Evolutionary conservation across 768 basidiomycete species (phyloP), one percentile per base, ranked within the genome.

Genomic region (Cyclocybe cylindracea): DNA sequence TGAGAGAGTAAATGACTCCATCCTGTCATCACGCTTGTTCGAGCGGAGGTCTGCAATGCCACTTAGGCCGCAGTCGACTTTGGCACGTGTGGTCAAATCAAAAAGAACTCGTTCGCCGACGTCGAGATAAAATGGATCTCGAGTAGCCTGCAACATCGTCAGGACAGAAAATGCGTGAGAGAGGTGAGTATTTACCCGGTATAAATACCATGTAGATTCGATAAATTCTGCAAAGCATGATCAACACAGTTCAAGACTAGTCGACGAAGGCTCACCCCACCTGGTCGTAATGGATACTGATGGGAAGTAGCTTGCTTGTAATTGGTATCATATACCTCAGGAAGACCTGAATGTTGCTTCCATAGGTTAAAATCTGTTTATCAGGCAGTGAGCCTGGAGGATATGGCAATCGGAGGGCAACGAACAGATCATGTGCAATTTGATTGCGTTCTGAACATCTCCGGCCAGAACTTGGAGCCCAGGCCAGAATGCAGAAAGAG

Each of bases 401-500:
- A 40, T 54, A 33, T 29, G 11, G 14, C 46, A 35, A 42, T 38
- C 36, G 34, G 13, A 38, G n/a, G 1, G 24, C 24, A 24, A 61
- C 86, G 61, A 57, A 92, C 92, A 97, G 43, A 86, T 80, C 61
- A 96, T 69, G 70, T 98, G 96, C n/a, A 89, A 79, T 61, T 91
- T 91, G 60, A 97, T 91, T 13, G 95, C 96, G 66, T 82, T 93
- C 65, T 91, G 85, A 34, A 97, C 65, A 71, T 97, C 91, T 14
- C 90, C 91, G 3, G 85, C 84, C 10, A 93, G 71, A 8, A 94
- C 89, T 70, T 97, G 96, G 11, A 98, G 75, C 16, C 95, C 97
- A n/a, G 96, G 93, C 85, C 95, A 94, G 67, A 98, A 99, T 1
- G 97, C 94, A 2, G 94, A 92, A 11, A 99, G 73, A 2, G 94